Percentiles rank a stretch among this genome's conserved stretches.
These are phyloP conservation scores for Trichoderma guizhouense DNA, from an alignment of 2,329 filamentous ascomycete genomes.

Conservation along the genomic window DNA sequence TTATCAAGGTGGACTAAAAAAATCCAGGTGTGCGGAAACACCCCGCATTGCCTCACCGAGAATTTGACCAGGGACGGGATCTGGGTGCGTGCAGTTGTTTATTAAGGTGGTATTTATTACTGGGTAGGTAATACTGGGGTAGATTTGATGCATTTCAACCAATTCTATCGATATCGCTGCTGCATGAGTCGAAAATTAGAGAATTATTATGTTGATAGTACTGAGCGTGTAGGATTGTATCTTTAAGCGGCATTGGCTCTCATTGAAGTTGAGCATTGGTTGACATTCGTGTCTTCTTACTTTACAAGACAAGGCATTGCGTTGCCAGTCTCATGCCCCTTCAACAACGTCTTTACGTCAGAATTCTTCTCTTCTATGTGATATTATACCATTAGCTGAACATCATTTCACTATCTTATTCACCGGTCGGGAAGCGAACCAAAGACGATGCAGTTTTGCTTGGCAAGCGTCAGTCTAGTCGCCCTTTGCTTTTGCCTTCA, in stretches of 20 bases:
- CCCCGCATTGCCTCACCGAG: conserved; percentile 31
- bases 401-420: background rate
- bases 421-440: background rate
- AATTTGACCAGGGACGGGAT: background rate
- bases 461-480: background rate
- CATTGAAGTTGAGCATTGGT: background rate
- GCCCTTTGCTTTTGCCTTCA: conserved; percentile 3
- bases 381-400: background rate
- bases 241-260: background rate
- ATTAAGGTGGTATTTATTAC: background rate
- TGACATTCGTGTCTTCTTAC: background rate
- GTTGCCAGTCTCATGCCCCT: background rate
- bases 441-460: background rate
- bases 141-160: background rate
- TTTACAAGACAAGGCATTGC: background rate
- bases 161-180: background rate
- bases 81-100: background rate
- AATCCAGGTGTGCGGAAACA: conserved; percentile 24
- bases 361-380: background rate
- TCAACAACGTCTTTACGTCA: background rate
- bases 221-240: background rate
- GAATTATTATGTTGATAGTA: background rate
- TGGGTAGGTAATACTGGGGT: background rate
- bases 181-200: background rate
- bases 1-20: conserved; percentile 24